Evolutionary conservation across 192 early-diverging fungal species (phyloP), one percentile per base, ranked within the genome.

Genomic region (Coemansia sp.): DNA sequence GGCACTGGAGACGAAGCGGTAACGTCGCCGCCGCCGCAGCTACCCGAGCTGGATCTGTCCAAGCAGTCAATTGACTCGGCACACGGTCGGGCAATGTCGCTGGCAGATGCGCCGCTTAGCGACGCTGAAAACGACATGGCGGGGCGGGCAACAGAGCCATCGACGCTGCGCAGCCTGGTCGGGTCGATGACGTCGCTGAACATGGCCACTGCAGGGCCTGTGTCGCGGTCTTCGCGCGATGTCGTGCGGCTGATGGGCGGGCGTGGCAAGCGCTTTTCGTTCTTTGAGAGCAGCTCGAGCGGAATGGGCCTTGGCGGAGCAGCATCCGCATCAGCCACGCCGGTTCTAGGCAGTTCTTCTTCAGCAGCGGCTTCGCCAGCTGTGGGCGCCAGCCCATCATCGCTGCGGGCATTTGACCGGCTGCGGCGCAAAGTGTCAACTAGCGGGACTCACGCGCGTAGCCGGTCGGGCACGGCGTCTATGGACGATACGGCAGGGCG

Each of bases 361-460:
- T 39, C 50, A 16, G 43, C 18, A n/a, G 31, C 41, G 0, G 43
- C 36, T 44, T 54, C 60, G 44, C 53, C 61, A 16, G 38, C 45
- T 6, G 33, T 68, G 47, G 57, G 62, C 6, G 23, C 51, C 19
- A 76, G 72, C 50, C 72, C 68, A 5, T 70, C 74, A 1, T 78
- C 74, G 36, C 49, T 67, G 37, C 68, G 74, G 5, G 74, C 74
- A 4, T 70, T 78, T 15, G 74, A 78, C 45, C 59, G 74, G 12
- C 68, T 78, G 44, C 74, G 74, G 20, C 74, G 74, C 60, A 78
- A 78, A 50, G 74, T 78, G 36, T 78, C 74, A 16, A 78, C 74
- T 12, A 70, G 44, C 30, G 68, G 74, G 18, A 45, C 74, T 2
- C 74, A 77, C 19, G 30, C 20, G 31, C 73, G 73, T 6, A 70